A percentile compares a stretch with the other conserved stretches of the same genome.
These are phyloP conservation scores for Hydrangea macrophylla DNA, from an alignment of 148 eudicot species.

Conservation along the genomic window DNA sequence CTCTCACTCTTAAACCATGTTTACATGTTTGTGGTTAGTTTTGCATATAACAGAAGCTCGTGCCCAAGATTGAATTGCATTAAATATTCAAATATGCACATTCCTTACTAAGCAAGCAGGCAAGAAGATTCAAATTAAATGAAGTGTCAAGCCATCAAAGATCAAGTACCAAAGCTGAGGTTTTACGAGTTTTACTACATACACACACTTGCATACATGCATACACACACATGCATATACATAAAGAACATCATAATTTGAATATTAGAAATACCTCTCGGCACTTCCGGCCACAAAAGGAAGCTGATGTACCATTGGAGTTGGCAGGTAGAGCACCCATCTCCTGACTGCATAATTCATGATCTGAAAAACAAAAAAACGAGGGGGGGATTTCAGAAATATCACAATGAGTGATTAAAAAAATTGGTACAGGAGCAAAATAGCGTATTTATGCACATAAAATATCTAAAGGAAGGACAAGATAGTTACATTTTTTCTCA, in stretches of 20 bases:
- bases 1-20: no score
- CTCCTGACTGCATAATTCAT: conserved; percentile 58
- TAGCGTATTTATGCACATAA: not conserved
- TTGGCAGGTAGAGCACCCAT: conserved; percentile 32
- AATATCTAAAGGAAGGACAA: not conserved
- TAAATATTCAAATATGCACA: not conserved
- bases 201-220: no score
- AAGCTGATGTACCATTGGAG: conserved; percentile 24
- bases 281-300: conserved; percentile 76
- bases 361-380: conserved; percentile 51
- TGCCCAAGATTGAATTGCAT: not conserved
- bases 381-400: conserved; percentile 9
- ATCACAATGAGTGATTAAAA: not conserved
- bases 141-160: no score
- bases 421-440: conserved; percentile 1
- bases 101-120: not conserved
- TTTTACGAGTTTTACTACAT: no score
- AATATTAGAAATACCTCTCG: conserved; percentile 59
- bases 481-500: conserved; percentile 72
- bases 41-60: not conserved
- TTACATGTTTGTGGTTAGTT: no score
- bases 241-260: no score
- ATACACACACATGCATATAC: no score
- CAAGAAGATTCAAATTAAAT: no score
- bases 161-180: no score